phyloP scores from a whole-genome alignment of 768 basidiomycete species.

The Serendipita sp. region DNA sequence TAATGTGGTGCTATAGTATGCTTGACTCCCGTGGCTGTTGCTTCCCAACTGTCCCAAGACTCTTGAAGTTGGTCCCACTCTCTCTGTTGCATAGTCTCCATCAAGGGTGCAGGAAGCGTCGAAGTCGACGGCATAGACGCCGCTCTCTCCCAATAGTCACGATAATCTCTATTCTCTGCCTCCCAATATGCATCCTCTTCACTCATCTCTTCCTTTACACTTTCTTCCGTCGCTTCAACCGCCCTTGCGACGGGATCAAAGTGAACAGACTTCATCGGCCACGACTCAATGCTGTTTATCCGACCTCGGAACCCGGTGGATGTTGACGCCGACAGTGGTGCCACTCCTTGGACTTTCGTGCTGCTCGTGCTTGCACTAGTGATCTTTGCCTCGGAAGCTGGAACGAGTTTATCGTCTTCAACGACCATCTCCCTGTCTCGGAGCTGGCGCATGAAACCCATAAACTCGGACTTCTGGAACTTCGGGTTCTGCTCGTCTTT shows the following conservation, averaged over 20 bases:
- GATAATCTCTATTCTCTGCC: slow-evolving; percentile 54
- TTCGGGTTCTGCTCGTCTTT: slow-evolving; percentile 64
- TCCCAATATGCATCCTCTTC: slow-evolving; percentile 50
- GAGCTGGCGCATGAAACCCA: slow-evolving; percentile 73
- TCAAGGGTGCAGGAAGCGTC: neutral
- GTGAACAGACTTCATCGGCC: slow-evolving; percentile 11
- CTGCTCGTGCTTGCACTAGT: slow-evolving; percentile 8
- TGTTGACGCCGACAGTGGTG: neutral
- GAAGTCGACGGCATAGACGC: neutral
- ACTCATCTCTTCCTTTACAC: slow-evolving; percentile 5
- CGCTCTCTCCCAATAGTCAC: slow-evolving; percentile 29
- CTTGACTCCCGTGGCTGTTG: slow-evolving; percentile 47
- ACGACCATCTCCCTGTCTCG: slow-evolving; percentile 65
- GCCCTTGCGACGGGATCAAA: slow-evolving; percentile 6
- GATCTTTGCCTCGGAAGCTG: slow-evolving; percentile 22
- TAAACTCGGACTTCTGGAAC: slow-evolving; percentile 69
- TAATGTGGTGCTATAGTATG: slow-evolving; percentile 33
- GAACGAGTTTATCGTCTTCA: slow-evolving; percentile 63
- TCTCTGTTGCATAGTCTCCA: slow-evolving; percentile 13
- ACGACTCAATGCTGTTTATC: slow-evolving; percentile 1
- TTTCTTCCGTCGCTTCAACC: neutral
- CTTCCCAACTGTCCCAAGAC: slow-evolving; percentile 74
- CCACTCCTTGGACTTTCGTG: slow-evolving; percentile 12
- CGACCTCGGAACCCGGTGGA: neutral
- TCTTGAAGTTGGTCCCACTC: slow-evolving; percentile 56